Evolutionary conservation across 208 protist species (phyloP), one percentile per base, ranked within the genome.

Genomic region (Leishmania turanica): DNA sequence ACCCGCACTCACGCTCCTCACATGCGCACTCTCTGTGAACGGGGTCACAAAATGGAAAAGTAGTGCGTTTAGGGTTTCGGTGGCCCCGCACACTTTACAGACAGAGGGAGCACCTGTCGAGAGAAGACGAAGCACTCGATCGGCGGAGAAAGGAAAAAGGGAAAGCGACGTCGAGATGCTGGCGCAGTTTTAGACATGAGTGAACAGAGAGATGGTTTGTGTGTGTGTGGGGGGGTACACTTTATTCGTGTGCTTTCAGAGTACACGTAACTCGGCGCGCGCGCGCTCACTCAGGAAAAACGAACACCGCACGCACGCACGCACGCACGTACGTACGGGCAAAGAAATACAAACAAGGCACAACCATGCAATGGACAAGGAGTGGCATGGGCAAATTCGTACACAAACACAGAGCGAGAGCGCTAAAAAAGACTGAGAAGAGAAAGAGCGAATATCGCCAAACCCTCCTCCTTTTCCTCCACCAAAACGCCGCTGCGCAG

Each of bases 291-390:
- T 54, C 27, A 49, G 27, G 56, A 70, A 37, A 31, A 84, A 75
- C n/a, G 66, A 37, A 40, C 62, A 68, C 62, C 31, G 31, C 62
- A 34, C 27, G 3, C 62, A 31, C 9, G 11, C 58, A 49, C n/a
- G n/a, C n/a, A 34, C 34, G 34, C 34, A 34, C 34, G 34, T 34
- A 34, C 42, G 64, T 40, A n/a, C 72, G 24, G n/a, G 31, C 72
- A 56, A 42, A 73, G 17, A 75, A 70, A 66, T 47, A 81, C 11
- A 76, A 27, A 58, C 11, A 62, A 45, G 34, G 27, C 42, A 51
- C 11, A 83, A 60, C 19, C 21, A 34, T 34, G 37, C 15, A 66
- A 37, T 64, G n/a, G 11, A 8, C 9, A 68, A 68, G 13, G 19
- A 11, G 31, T 21, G 1, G 62, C 62, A 15, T 68, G 31, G 31